Conservation (phyloP, 2,329 filamentous ascomycete species). For the Phyllosticta citrichinensis region DNA sequence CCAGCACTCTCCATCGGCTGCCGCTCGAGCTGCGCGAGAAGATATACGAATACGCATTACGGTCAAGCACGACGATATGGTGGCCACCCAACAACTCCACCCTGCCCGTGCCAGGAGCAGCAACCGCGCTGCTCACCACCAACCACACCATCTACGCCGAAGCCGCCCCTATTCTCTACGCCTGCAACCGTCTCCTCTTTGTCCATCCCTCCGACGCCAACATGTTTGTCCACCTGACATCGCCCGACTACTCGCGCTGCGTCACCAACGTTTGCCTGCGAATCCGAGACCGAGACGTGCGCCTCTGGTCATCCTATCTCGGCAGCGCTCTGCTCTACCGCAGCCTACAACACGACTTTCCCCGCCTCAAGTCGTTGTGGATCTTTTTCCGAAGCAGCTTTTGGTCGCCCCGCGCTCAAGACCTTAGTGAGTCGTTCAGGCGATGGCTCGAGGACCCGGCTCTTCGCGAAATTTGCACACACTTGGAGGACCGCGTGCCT, state of each 20-base stretch:
- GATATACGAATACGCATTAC: slow-evolving; percentile 24
- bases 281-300: slow-evolving; percentile 27
- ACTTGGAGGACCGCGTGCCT: slow-evolving; percentile 20
- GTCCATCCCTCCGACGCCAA: slow-evolving; percentile 30
- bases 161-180: slow-evolving; percentile 25
- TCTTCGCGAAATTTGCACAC: slow-evolving; percentile 25
- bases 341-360: slow-evolving; percentile 24
- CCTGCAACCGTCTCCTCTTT: slow-evolving; percentile 28
- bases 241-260: slow-evolving; percentile 16
- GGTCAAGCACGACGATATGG: slow-evolving; percentile 23
- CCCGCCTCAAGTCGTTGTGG: slow-evolving; percentile 25
- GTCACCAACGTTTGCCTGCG: slow-evolving; percentile 25
- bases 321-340: slow-evolving; percentile 21
- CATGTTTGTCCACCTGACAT: slow-evolving; percentile 27
- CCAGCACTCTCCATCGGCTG: slow-evolving; percentile 13
- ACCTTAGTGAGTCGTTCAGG: slow-evolving; percentile 22
- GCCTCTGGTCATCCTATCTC: slow-evolving; percentile 28
- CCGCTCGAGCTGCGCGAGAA: slow-evolving; percentile 28
- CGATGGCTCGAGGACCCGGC: slow-evolving; percentile 28
- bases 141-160: slow-evolving; percentile 24
- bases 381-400: slow-evolving; percentile 20
- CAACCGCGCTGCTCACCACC: slow-evolving; percentile 20
- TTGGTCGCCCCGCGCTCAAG: slow-evolving; percentile 9
- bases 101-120: slow-evolving; percentile 15
- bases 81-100: slow-evolving; percentile 19